phyloP scores from a whole-genome alignment of 768 basidiomycete genomes.

The Amanita molliuscula region DNA sequence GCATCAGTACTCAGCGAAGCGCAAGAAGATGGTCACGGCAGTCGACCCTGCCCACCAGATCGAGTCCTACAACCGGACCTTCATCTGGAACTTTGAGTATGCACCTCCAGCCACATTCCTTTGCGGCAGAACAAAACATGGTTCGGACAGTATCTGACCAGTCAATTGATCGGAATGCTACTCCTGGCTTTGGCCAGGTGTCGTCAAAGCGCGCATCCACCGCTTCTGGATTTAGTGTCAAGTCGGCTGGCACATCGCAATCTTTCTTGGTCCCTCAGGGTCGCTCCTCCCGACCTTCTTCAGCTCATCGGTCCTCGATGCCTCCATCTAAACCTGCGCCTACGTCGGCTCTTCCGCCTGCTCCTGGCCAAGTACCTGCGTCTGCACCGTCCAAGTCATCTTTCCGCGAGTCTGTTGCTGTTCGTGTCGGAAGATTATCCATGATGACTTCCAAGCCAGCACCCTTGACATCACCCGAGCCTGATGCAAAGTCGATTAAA shows the following conservation, averaged over 20 bases:
- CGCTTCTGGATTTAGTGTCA: conserved; percentile 37
- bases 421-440: conserved; percentile 49
- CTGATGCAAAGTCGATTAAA: conserved; percentile 38
- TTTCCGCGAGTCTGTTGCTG: conserved; percentile 48
- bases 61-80: conserved; percentile 51
- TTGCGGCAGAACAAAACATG: conserved; percentile 21
- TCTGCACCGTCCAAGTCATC: conserved; percentile 21
- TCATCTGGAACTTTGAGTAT: conserved; percentile 32
- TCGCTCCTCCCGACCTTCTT: conserved; percentile 14
- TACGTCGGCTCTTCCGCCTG: conserved; percentile 48
- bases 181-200: conserved; percentile 37
- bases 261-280: conserved; percentile 16
- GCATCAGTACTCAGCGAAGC: conserved; percentile 24
- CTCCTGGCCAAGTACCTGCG: conserved; percentile 4
- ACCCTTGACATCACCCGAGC: conserved; percentile 55
- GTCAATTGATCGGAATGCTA: conserved; percentile 28
- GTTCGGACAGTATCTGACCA: conserved; percentile 27
- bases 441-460: conserved; percentile 55
- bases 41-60: conserved; percentile 35
- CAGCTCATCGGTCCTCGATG: conserved; percentile 46
- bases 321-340: conserved; percentile 64
- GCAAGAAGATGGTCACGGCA: conserved; percentile 48
- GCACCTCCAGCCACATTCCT: conserved; percentile 19
- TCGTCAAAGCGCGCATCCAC: conserved; percentile 38
- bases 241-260: conserved; percentile 30